Evolutionary conservation across 2,329 filamentous ascomycete species (phyloP).

Genomic region (Phyllosticta paracitricarpa): DNA sequence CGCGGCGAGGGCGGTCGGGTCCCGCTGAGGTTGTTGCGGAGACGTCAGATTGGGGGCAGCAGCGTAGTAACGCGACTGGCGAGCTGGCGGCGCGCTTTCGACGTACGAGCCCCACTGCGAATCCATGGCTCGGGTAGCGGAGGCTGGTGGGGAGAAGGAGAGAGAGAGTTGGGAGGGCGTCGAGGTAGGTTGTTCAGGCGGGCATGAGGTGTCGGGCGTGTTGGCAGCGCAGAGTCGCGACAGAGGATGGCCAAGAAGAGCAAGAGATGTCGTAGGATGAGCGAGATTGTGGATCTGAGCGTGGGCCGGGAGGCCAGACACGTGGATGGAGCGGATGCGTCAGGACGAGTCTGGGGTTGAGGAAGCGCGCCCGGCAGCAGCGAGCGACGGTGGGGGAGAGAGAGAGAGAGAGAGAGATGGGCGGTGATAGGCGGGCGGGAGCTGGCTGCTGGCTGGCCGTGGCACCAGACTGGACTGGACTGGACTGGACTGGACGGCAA

Average conservation of each 20-base stretch:
- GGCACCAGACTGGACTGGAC: neutral
- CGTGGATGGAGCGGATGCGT: conserved; percentile 13
- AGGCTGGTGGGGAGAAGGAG: conserved; percentile 4
- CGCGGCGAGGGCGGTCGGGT: conserved; percentile 22
- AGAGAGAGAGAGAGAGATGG: neutral
- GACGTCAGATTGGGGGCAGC: conserved; percentile 23
- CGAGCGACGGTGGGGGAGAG: neutral
- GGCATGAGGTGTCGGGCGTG: conserved; percentile 4
- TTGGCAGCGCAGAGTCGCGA: neutral
- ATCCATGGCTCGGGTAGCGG: conserved; percentile 9
- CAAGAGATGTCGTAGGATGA: neutral
- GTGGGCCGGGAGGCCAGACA: conserved; percentile 7
- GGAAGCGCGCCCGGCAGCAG: conserved; percentile 7
- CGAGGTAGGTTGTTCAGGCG: conserved; percentile 3
- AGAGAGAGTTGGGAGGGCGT: conserved; percentile 5
- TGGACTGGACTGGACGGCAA: neutral
- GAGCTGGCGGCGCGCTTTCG: conserved; percentile 14
- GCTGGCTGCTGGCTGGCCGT: neutral
- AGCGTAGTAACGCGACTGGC: conserved; percentile 18
- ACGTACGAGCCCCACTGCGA: conserved; percentile 11
- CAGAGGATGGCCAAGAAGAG: neutral
- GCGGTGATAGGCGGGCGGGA: neutral
- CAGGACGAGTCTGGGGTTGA: conserved; percentile 8
- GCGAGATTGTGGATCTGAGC: neutral
- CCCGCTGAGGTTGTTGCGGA: conserved; percentile 23